Base-by-base conservation (phyloP, 2,329 filamentous ascomycete genomes). In the Rhynchosporium graminicola region DNA sequence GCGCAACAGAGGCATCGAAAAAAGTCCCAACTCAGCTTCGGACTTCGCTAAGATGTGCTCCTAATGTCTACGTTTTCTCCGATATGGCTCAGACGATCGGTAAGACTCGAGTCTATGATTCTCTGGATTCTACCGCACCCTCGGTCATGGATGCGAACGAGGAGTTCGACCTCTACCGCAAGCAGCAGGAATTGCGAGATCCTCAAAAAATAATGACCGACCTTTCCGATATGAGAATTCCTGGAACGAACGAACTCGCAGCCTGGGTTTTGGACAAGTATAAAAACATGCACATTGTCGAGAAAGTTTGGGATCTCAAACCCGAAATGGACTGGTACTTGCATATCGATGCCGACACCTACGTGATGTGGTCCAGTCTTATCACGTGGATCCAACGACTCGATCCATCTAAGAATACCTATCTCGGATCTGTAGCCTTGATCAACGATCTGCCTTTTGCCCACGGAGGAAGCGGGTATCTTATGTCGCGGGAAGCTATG, bases 261-360 rank as follows among this genome's bases (percentile, higher is more conserved):
- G 77, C 77, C 1, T 86, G 83, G 84, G 77, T 75, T 8, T 73
- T 86, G 42, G 84, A 87, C 76, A 85, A 85, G 74, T 87, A 85
- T 76, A 86, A 87, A 74, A 84, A 83, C 70, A 76, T 84, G 50
- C 83, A 85, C 71, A 83, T 85, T 66, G 78, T 83, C 20, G 80
- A 84, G 72, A 83, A 83, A 73, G 73, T 80, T 0, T 85, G 80
- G 70, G 68, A 71, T 13, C 70, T 81, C 72, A 77, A 80, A 20
- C 82, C 83, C 9, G 70, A 77, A 61, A 80, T 80, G 65, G 80
- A 85, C 65, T 87, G 83, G 83, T 86, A 84, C 67, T 67, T 86
- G 28, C 84, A 83, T 64, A 77, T 85, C 64, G 83, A 86, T 61
- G 82, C 82, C 57, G 83, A 86, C 71, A 83, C 82, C 3, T 86